Base-by-base conservation (phyloP, 2,329 filamentous ascomycete genomes). In the Phyllosticta citriasiana region DNA sequence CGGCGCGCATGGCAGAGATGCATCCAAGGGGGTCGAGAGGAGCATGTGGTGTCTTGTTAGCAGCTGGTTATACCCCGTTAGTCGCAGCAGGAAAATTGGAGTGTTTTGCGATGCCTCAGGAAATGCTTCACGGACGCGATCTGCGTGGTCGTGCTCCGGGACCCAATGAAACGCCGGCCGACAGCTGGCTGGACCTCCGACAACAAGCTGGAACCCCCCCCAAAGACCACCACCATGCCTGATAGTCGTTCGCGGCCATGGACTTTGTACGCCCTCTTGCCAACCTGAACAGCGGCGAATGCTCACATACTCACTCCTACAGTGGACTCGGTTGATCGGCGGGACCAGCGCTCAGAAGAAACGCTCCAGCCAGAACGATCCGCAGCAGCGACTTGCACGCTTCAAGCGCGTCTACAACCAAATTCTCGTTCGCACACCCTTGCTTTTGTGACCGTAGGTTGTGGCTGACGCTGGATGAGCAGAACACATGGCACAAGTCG, bases 291-390 rank as follows among this genome's bases (percentile, higher is more conserved):
- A 2, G 33, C 35, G 24, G 16, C 5, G 27, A 35, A 52, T 47
- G 27, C 59, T 61, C 57, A 58, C 62, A 62, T 30, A 60, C 9
- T 61, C 57, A 50, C 59, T 55, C 25, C n/a, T n/a, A 25, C 66
- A 84, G 82, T 84, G 82, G 80, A 81, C 82, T 71, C 80, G 84
- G 71, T 77, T 87, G 67, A 79, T 87, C 65, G 83, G 83, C 70
- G 82, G 82, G 67, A 75, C 77, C 60, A 78, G 79, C 65, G 70
- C 74, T 63, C 71, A 73, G 64, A 82, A 80, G 72, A 77, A 78
- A 71, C 76, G 77, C 68, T 72, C 77, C 59, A 74, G 76, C 47
- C 72, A 77, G 63, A 80, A 81, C 68, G 80, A 82, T 65, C 80
- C 83, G 25, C 80, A 82, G 64, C 81, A 85, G 69, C 82, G 84